These are phyloP conservation scores for Lumnitzera littorea DNA, from an alignment of 345 rosid species.

Conservation along the genomic window DNA sequence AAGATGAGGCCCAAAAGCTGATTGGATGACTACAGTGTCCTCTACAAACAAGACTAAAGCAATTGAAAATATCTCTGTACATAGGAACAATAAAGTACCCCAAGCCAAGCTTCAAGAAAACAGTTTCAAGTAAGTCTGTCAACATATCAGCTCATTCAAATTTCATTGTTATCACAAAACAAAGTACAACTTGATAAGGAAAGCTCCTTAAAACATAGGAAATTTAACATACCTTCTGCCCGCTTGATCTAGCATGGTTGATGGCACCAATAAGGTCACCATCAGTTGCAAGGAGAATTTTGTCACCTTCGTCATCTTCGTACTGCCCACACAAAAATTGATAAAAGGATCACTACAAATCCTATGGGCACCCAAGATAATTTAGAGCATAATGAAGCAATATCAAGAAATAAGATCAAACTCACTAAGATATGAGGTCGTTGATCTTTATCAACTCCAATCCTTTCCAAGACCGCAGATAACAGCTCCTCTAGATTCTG, in stretches of 20 bases:
- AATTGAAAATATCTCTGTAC: too few species aligned
- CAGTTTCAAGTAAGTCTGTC: too few species aligned
- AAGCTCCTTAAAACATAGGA: neutral
- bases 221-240: slow-evolving; percentile 50
- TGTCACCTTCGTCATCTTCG: slow-evolving; percentile 96
- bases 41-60: too few species aligned
- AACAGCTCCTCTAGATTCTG: slow-evolving; percentile 75
- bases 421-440: slow-evolving; percentile 72
- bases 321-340: slow-evolving; percentile 27
- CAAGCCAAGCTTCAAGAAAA: too few species aligned
- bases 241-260: slow-evolving; percentile 52
- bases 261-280: slow-evolving; percentile 70
- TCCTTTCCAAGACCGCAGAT: slow-evolving; percentile 60
- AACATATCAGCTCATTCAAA: neutral
- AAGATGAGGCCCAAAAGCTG: too few species aligned
- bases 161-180: neutral
- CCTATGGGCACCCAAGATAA: too few species aligned
- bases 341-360: neutral
- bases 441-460: slow-evolving; percentile 36
- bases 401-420: neutral
- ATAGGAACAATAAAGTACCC: too few species aligned
- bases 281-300: slow-evolving; percentile 65
- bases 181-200: neutral
- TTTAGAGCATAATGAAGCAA: too few species aligned
- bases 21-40: too few species aligned